A percentile compares a stretch with the other conserved stretches of the same genome.
These are phyloP conservation scores for Marasmius fiardii DNA, from an alignment of 1,284 basidiomycete species.

Conservation along the genomic window DNA sequence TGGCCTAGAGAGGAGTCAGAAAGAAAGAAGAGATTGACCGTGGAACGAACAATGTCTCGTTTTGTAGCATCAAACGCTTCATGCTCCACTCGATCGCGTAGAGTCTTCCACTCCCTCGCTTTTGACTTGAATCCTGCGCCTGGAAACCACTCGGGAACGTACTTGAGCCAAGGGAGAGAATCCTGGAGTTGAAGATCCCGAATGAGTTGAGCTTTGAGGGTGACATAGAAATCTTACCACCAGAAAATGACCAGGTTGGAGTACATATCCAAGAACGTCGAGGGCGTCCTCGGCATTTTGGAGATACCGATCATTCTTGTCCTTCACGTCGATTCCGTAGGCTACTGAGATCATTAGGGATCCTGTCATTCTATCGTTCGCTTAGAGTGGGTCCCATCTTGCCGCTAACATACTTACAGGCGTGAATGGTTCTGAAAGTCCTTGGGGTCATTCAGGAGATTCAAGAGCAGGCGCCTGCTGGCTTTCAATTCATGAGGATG, in stretches of 20 bases:
- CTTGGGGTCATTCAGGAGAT: background rate
- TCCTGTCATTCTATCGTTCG: background rate
- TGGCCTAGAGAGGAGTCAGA: background rate
- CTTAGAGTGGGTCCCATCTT: background rate
- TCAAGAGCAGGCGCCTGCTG: background rate
- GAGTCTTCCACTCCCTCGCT: constrained; percentile 5
- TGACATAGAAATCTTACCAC: background rate
- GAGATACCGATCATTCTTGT: background rate
- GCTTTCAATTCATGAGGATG: background rate
- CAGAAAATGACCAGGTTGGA: background rate
- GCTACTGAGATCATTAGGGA: background rate
- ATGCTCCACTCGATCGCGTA: background rate
- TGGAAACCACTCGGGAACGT: constrained; percentile 12
- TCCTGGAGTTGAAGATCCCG: background rate
- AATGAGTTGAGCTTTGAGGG: background rate
- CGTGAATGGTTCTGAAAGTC: background rate
- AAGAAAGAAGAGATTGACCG: background rate
- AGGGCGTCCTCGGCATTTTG: background rate
- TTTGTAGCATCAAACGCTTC: constrained; percentile 6
- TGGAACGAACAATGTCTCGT: constrained; percentile 3
- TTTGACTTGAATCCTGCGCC: constrained; percentile 11
- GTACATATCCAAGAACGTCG: background rate
- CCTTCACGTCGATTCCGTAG: background rate
- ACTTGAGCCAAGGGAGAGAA: constrained; percentile 11
- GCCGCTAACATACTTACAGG: background rate